Base-by-base conservation (phyloP, 1,284 basidiomycete genomes). In the Cutaneotrichosporon cavernicola region DNA sequence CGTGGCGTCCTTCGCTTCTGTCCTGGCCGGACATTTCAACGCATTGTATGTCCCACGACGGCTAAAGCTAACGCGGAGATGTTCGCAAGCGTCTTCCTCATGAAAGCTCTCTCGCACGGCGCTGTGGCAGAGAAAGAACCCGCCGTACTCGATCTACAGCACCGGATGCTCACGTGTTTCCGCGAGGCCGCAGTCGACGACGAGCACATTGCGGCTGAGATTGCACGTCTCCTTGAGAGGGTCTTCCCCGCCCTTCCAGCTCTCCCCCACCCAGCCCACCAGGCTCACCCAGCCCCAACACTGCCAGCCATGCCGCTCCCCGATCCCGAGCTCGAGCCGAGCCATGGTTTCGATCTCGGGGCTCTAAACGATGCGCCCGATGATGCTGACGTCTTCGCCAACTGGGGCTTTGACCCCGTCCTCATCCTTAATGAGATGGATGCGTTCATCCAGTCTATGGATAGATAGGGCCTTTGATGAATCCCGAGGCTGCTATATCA, bases 341-440 rank as follows among this genome's bases (percentile, higher is more conserved):
- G 8, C 51, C 26, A 26, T 26, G 26, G 26, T 26, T 52, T 34
- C 14, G 18, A 26, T n/a, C 26, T 34, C 51, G 26, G 26, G 16
- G 16, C 34, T 1, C 51, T n/a, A 18, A 8, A 2, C 51, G 26
- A 52, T 31, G 30, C 21, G 2, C 18, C 46, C 6, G 59, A 58
- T 2, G 26, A 52, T 11, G 21, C 59, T 1, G 63, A 64, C 56
- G 2, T 64, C 38, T 64, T 64, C 26, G 63, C 63, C 38, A 61
- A 58, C 50, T 61, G 55, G 50, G 59, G 59, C 31, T 64, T 61
- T 46, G 63, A 64, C 56, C 63, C 63, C 8, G 40, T 64, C 14
- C 26, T 61, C 38, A 46, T 61, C 31, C 36, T 64, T 4, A 56
- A 57, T 8, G 57, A 63, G 16, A 58, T 63, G 50, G 62, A 63